phyloP scores from a whole-genome alignment of 2,329 filamentous ascomycete species.

The Seiridium cupressi region DNA sequence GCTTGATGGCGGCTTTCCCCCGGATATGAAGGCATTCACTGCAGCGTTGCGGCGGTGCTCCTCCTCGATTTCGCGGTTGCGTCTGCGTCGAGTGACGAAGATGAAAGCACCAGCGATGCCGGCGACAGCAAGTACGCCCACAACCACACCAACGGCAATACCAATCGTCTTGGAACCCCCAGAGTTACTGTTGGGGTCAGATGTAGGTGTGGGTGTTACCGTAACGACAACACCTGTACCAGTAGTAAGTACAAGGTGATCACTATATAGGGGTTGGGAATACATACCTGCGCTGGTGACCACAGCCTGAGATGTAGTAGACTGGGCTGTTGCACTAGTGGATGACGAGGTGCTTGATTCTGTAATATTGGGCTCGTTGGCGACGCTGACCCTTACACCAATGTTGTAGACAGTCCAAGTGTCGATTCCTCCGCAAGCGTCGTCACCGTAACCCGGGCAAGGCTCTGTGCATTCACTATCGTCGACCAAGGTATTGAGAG shows the following conservation, averaged over 20 bases:
- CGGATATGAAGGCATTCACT: constrained; percentile 72
- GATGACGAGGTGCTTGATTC: constrained; percentile 28
- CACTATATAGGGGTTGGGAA: not conserved
- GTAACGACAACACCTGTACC: constrained; percentile 10
- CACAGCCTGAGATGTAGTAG: constrained; percentile 19
- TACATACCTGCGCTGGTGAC: constrained; percentile 6
- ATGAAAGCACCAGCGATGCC: constrained; percentile 67
- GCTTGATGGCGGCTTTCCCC: constrained; percentile 60
- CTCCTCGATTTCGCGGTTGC: constrained; percentile 76
- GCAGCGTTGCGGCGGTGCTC: constrained; percentile 81
- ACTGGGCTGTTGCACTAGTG: constrained; percentile 4
- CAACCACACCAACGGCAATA: constrained; percentile 84
- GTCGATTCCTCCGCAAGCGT: constrained; percentile 58
- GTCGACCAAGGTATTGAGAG: constrained; percentile 48
- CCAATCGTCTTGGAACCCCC: constrained; percentile 69
- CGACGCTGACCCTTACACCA: constrained; percentile 40
- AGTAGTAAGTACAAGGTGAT: constrained; percentile 2
- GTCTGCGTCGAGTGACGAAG: constrained; percentile 73
- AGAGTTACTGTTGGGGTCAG: constrained; percentile 21
- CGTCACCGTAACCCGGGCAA: constrained; percentile 61
- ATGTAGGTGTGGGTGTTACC: constrained; percentile 23
- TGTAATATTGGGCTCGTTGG: constrained; percentile 22
- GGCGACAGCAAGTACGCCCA: constrained; percentile 70
- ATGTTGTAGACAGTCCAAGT: constrained; percentile 51
- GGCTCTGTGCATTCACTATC: constrained; percentile 60